Percentiles rank a stretch among this genome's conserved stretches.
Evolutionary conservation across 805 yeast species (phyloP).

Genomic region (Ogataea thermomethanolica): DNA sequence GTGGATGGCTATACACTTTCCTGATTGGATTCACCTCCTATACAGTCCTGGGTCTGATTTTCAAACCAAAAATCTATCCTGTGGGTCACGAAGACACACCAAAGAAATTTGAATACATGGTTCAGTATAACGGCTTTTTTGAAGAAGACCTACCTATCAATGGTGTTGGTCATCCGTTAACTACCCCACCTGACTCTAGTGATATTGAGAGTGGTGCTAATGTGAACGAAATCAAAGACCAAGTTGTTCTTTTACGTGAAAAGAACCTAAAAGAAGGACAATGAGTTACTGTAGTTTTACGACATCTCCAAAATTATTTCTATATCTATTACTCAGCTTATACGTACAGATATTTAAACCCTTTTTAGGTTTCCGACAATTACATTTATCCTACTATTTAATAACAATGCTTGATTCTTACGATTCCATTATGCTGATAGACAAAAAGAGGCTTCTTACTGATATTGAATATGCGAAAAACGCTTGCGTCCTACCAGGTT

Average conservation of each 20-base stretch:
- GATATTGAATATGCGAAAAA: slow-evolving; percentile 6
- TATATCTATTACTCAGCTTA: too few species aligned
- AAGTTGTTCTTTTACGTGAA: not conserved
- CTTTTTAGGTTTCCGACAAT: not conserved
- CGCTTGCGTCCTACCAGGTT: slow-evolving; percentile 1
- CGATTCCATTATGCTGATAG: not conserved
- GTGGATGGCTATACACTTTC: slow-evolving; percentile 27
- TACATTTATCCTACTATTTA: not conserved
- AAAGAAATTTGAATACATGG: slow-evolving; percentile 25
- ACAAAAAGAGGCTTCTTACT: slow-evolving; percentile 3
- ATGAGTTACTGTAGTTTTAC: too few species aligned
- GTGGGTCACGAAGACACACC: slow-evolving; percentile 22
- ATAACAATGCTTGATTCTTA: too few species aligned
- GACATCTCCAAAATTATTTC: too few species aligned
- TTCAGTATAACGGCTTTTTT: slow-evolving; percentile 23
- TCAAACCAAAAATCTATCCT: slow-evolving; percentile 24
- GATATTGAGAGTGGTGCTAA: not conserved
- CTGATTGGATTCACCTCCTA: slow-evolving; percentile 17
- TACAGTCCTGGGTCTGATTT: slow-evolving; percentile 14
- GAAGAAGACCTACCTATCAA: slow-evolving; percentile 27
- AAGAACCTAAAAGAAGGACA: not conserved
- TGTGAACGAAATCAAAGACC: not conserved
- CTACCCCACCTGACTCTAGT: not conserved
- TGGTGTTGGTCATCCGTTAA: slow-evolving; percentile 20
- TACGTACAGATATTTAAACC: too few species aligned